Conservation (phyloP, 257 asterid species). For the Rehmannia glutinosa region DNA sequence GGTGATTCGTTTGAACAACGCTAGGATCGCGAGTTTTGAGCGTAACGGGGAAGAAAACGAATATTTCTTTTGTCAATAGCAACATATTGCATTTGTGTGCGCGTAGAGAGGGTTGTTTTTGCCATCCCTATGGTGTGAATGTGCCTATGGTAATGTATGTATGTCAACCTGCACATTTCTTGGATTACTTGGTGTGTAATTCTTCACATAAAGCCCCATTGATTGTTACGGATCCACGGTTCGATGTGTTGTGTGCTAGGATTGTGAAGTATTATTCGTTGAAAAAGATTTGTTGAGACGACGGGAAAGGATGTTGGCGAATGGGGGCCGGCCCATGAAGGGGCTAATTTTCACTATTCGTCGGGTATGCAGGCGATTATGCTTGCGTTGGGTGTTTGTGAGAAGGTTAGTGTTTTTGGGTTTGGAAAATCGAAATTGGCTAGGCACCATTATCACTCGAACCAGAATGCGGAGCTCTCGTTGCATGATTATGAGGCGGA, state of each 20-base stretch:
- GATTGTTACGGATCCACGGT: conserved; percentile 64
- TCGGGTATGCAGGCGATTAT: conserved; percentile 95
- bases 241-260: conserved; percentile 70
- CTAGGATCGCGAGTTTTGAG: conserved; percentile 56
- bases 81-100: conserved; percentile 81
- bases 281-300: conserved; percentile 46
- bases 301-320: conserved; percentile 46
- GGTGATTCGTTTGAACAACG: conserved; percentile 86
- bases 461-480: conserved; percentile 75
- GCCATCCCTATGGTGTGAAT: conserved; percentile 81
- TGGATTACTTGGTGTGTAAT: conserved; percentile 75
- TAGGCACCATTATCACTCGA: conserved; percentile 90
- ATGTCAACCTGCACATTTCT: conserved; percentile 89
- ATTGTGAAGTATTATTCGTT: conserved; percentile 81
- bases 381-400: conserved; percentile 87
- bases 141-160: conserved; percentile 77
- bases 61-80: conserved; percentile 81
- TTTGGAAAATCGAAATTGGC: conserved; percentile 67
- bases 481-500: conserved; percentile 94
- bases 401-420: conserved; percentile 75
- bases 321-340: conserved; percentile 78
- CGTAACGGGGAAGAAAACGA: conserved; percentile 72
- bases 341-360: conserved; percentile 77
- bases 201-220: conserved; percentile 68
- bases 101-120: conserved; percentile 68